Evolutionary conservation across 495 filamentous ascomycete species (phyloP).

Genomic region (Rhizodiscina lignyota): DNA sequence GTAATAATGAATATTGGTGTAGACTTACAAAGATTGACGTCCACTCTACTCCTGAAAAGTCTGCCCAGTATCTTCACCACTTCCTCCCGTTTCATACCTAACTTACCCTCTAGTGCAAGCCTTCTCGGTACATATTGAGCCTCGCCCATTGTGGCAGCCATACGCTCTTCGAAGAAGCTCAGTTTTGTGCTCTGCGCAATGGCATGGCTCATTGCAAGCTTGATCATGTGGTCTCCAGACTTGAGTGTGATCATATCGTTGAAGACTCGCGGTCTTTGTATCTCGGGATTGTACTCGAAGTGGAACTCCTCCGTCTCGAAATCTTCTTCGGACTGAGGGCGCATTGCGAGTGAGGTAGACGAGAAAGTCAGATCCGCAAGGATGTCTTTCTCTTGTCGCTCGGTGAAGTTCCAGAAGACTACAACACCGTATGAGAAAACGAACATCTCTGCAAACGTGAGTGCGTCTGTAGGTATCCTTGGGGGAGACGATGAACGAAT

Average conservation of each 20-base stretch:
- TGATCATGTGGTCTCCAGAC: conserved; percentile 96
- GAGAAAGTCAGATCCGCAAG: conserved; percentile 92
- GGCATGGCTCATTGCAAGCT: conserved; percentile 89
- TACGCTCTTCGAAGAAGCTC: conserved; percentile 90
- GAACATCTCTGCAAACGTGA: conserved; percentile 86
- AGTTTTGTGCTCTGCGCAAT: conserved; percentile 97
- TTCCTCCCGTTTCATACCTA: conserved; percentile 85
- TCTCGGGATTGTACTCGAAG: conserved; percentile 82
- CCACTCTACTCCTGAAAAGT: conserved; percentile 84
- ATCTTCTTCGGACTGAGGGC: conserved; percentile 63
- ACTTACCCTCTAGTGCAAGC: conserved; percentile 71
- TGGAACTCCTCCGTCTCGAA: conserved; percentile 98
- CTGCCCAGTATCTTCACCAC: conserved; percentile 81
- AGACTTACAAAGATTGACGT: conserved; percentile 95
- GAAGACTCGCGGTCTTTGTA: conserved; percentile 76
- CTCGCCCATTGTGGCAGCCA: conserved; percentile 84
- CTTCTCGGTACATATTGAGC: conserved; percentile 82
- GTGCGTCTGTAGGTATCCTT: conserved; percentile 44
- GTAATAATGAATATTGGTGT: background rate
- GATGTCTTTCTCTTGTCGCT: conserved; percentile 89
- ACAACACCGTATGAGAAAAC: conserved; percentile 96
- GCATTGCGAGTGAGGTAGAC: conserved; percentile 45
- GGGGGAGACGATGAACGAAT: conserved; percentile 12
- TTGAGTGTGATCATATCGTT: conserved; percentile 98
- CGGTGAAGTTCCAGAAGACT: conserved; percentile 97